These are phyloP conservation scores for Xylaria sp. DNA, from an alignment of 2,329 filamentous ascomycete species.

Conservation along the genomic window DNA sequence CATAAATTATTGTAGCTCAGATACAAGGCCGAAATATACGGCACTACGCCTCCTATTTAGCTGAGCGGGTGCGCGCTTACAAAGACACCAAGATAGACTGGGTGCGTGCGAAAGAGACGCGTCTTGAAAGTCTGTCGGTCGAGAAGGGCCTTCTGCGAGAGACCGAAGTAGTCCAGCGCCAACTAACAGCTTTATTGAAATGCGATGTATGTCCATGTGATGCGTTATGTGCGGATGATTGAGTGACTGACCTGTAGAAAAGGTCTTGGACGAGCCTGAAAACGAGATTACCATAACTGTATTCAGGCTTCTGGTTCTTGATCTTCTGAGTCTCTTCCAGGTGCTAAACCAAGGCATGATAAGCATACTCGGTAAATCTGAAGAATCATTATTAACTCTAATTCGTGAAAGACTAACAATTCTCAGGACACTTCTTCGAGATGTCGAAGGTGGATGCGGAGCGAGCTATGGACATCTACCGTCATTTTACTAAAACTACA, in stretches of 20 bases:
- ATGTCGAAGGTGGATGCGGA: slow-evolving; percentile 96
- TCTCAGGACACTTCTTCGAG: slow-evolving; percentile 92
- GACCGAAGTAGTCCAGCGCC: slow-evolving; percentile 88
- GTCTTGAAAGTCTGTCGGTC: slow-evolving; percentile 85
- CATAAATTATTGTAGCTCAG: slow-evolving; percentile 71
- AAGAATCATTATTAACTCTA: not conserved
- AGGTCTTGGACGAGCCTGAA: slow-evolving; percentile 91
- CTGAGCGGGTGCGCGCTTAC: slow-evolving; percentile 83
- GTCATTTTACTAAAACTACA: slow-evolving; percentile 90
- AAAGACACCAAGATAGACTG: slow-evolving; percentile 89
- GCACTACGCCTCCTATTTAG: slow-evolving; percentile 88
- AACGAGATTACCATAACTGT: slow-evolving; percentile 97
- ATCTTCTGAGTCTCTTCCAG: slow-evolving; percentile 89
- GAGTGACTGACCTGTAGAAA: slow-evolving; percentile 39
- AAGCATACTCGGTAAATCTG: slow-evolving; percentile 83
- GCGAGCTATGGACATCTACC: slow-evolving; percentile 90
- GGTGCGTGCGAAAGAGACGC: slow-evolving; percentile 83
- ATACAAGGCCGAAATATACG: slow-evolving; percentile 95
- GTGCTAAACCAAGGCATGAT: slow-evolving; percentile 97
- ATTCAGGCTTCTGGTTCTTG: slow-evolving; percentile 89
- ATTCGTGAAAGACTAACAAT: slow-evolving; percentile 37
- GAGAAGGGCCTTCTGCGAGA: slow-evolving; percentile 94
- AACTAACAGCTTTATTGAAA: slow-evolving; percentile 85
- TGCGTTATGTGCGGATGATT: slow-evolving; percentile 21
- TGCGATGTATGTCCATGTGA: slow-evolving; percentile 77